Base-by-base conservation (phyloP, 23 red algal genomes). In the Gracilaria domingensis region DNA sequence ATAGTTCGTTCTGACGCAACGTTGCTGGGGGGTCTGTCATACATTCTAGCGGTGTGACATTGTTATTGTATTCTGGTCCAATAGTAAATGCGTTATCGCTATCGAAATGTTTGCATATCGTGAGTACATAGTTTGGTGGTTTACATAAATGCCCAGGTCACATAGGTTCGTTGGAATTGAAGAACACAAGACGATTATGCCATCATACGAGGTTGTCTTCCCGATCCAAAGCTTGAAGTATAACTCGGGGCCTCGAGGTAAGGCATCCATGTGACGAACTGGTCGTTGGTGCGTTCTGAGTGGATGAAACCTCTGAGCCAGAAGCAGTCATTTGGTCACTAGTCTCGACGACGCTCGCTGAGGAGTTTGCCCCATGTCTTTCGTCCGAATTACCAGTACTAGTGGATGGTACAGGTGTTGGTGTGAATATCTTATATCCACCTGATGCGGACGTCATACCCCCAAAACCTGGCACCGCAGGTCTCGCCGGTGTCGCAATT, bases 191-290 rank as follows among this genome's bases (percentile, higher is more conserved):
- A 9, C 26, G 20, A 50, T 77, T 33, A 77, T 50, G 72, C 72
- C 72, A 77, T 82, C 79, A 82, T 82, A 4, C 79, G 79, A 82
- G 79, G 79, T 33, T 82, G 72, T 25, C 72, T 33, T 11, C 72
- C 72, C 50, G 42, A 49, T 13, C 40, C 38, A 1, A 77, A 77
- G 40, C 72, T 77, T 25, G 72, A 50, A 0, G 40, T 45, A 32
- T 28, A 35, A 51, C 40, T 51, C 45, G 72, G 72, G 3, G 72
- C 40, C 45, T 50, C 50, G 45, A 50, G 72, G 45, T 37, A 49
- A 30, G 24, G 45, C 72, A 30, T 77, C 40, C 26, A 40, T 51
- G 18, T 45, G 38, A 51, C 2, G 38, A 51, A 48, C 11, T 77
- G 24, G 38, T 49, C 23, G 42, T 51, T 30, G 26, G 72, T 11